These are phyloP conservation scores for Cicer yamashitae DNA, from an alignment of 306 rosid species.

Conservation along the genomic window DNA sequence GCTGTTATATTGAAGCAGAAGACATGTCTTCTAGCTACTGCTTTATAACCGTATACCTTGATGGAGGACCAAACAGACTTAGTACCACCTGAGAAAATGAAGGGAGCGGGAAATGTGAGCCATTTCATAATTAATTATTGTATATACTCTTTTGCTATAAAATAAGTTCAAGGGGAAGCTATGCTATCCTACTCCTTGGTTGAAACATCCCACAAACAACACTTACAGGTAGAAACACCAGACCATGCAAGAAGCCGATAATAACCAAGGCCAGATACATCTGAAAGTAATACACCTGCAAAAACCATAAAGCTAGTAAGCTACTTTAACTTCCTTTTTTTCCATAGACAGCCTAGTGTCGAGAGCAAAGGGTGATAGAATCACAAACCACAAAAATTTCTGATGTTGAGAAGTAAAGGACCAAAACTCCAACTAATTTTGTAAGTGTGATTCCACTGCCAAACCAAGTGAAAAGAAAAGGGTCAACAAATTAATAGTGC, in stretches of 20 bases:
- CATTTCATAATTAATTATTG: slow-evolving; percentile 5
- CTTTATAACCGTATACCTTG: slow-evolving; percentile 48
- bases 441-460: slow-evolving; percentile 95
- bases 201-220: slow-evolving; percentile 3
- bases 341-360: slow-evolving; percentile 34
- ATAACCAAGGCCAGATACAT: slow-evolving; percentile 95
- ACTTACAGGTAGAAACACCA: slow-evolving; percentile 93
- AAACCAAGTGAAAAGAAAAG: slow-evolving; percentile 43
- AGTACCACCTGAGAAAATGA: slow-evolving; percentile 67
- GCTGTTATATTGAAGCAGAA: slow-evolving; percentile 41
- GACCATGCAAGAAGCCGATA: slow-evolving; percentile 96
- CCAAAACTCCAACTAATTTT: slow-evolving; percentile 90
- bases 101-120: slow-evolving; percentile 31
- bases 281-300: slow-evolving; percentile 95
- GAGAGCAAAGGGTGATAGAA: slow-evolving; percentile 43
- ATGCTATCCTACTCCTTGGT: slow-evolving; percentile 22
- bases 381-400: slow-evolving; percentile 89
- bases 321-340: slow-evolving; percentile 27
- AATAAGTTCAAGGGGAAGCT: background rate
- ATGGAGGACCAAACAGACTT: slow-evolving; percentile 87
- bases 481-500: slow-evolving; percentile 37
- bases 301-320: slow-evolving; percentile 40
- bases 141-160: slow-evolving; percentile 10
- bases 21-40: slow-evolving; percentile 50
- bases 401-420: slow-evolving; percentile 87